Percentiles rank a stretch among this genome's conserved stretches.
Conservation (phyloP, 2,329 filamentous ascomycete species). For the Zasmidium angulare region DNA sequence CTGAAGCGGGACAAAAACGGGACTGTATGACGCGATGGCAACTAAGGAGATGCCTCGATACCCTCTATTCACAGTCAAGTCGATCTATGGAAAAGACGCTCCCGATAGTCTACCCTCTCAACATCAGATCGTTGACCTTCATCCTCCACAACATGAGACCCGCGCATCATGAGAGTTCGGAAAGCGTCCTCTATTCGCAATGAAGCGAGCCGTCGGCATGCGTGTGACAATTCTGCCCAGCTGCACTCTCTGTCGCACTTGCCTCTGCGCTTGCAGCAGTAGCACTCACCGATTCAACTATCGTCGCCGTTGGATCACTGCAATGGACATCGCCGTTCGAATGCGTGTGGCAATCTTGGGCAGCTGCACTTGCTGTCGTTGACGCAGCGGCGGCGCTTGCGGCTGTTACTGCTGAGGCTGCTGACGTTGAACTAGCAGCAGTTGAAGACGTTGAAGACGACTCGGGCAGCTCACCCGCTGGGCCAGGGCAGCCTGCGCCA, state of each 20-base stretch:
- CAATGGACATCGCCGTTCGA: neutral
- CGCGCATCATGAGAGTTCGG: too few relatives aligned
- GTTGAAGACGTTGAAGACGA: slow-evolving; percentile 12
- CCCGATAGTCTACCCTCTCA: too few relatives aligned
- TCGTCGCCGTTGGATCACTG: neutral
- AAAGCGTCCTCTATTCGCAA: slow-evolving; percentile 16
- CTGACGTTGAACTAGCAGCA: slow-evolving; percentile 2
- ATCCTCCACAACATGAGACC: too few relatives aligned
- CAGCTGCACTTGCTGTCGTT: neutral
- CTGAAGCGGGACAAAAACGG: neutral
- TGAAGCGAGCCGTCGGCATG: slow-evolving; percentile 27
- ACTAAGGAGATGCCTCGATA: too few relatives aligned
- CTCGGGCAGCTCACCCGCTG: slow-evolving; percentile 14
- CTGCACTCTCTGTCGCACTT: slow-evolving; percentile 70
- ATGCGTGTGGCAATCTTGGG: neutral
- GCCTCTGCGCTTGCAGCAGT: slow-evolving; percentile 11
- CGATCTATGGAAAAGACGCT: too few relatives aligned
- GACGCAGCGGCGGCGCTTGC: slow-evolving; percentile 9
- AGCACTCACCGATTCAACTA: slow-evolving; percentile 3
- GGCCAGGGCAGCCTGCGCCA: slow-evolving; percentile 61
- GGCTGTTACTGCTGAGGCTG: slow-evolving; percentile 5
- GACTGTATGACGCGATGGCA: too few relatives aligned
- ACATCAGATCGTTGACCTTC: too few relatives aligned
- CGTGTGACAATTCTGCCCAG: slow-evolving; percentile 42
- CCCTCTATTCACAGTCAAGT: too few relatives aligned